These are phyloP conservation scores for Wickerhamiella domercqiae DNA, from an alignment of 805 yeast genomes.

Conservation along the genomic window DNA sequence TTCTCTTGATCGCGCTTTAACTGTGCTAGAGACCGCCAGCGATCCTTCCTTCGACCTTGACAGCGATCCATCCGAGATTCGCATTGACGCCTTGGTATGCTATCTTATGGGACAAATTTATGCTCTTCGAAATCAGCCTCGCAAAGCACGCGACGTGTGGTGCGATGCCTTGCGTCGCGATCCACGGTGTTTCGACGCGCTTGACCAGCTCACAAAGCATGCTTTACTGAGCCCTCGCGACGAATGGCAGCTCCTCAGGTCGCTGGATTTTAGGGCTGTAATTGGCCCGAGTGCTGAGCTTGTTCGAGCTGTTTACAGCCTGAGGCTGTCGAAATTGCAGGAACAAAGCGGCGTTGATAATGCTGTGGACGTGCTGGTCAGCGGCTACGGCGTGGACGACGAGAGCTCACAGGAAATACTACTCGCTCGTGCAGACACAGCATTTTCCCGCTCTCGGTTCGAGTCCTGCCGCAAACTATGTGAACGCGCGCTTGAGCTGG, in stretches of 20 bases:
- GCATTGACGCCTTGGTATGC: constrained; percentile 75
- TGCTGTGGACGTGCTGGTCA: constrained; percentile 48
- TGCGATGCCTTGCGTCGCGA: constrained; percentile 78
- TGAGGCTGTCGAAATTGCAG: constrained; percentile 55
- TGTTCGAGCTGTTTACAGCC: constrained; percentile 58
- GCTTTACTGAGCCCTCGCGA: constrained; percentile 69
- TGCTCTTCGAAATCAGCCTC: constrained; percentile 69
- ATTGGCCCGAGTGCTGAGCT: constrained; percentile 71
- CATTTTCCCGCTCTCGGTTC: constrained; percentile 63
- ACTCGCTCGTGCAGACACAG: constrained; percentile 49
- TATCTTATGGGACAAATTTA: constrained; percentile 71
- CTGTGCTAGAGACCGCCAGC: constrained; percentile 42
- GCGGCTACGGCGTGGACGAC: constrained; percentile 49
- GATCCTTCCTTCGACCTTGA: neutral
- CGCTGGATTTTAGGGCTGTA: constrained; percentile 44
- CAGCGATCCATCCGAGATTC: constrained; percentile 27
- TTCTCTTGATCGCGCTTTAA: constrained; percentile 76
- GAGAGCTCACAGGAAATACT: constrained; percentile 51
- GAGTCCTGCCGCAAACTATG: constrained; percentile 62
- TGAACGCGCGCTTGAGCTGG: constrained; percentile 29
- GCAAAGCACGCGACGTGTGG: constrained; percentile 71
- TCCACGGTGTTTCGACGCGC: constrained; percentile 87
- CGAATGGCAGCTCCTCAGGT: constrained; percentile 30
- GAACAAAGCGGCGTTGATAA: constrained; percentile 44
- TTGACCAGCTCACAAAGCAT: constrained; percentile 56